Evolutionary conservation across 164 flowering plant genomes (phyloP).

Genomic region (Berberis vulgaris): DNA sequence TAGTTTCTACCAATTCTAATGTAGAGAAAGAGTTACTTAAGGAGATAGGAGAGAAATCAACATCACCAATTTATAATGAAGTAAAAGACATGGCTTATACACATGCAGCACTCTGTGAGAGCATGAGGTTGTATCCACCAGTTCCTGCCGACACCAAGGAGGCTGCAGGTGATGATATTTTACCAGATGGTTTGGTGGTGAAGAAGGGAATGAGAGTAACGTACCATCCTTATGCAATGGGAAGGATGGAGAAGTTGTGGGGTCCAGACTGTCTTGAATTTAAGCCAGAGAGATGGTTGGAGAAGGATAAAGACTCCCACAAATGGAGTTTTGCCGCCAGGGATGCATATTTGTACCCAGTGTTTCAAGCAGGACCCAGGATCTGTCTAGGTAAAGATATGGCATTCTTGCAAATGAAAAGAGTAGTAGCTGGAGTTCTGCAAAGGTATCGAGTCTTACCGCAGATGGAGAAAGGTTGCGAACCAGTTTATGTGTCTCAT

Average conservation of each 20-base stretch:
- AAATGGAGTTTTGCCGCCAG: conserved; percentile 22
- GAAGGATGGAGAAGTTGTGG: conserved; percentile 39
- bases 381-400: conserved; percentile 32
- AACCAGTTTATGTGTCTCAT: conserved; percentile 13
- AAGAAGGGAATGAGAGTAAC: conserved; percentile 34
- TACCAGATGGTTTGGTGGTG: conserved; percentile 48
- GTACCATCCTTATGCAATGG: conserved; percentile 51
- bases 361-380: conserved; percentile 33
- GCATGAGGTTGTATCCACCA: conserved; percentile 50
- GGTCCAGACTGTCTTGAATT: conserved; percentile 35
- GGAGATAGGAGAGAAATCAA: conserved; percentile 16
- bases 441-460: conserved; percentile 18
- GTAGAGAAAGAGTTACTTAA: conserved; percentile 16
- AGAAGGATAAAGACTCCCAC: conserved; percentile 13
- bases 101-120: conserved; percentile 43
- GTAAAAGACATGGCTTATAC: conserved; percentile 40
- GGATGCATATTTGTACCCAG: conserved; percentile 27
- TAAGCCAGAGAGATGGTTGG: conserved; percentile 46
- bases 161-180: conserved; percentile 35
- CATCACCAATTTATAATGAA: conserved; percentile 16
- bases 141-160: conserved; percentile 32
- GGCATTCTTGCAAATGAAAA: conserved; percentile 24
- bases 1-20: conserved; percentile 10
- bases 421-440: conserved; percentile 13
- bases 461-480: conserved; percentile 7